Evolutionary conservation across 2,329 filamentous ascomycete species (phyloP).

Genomic region (Diaporthe citriasiana): DNA sequence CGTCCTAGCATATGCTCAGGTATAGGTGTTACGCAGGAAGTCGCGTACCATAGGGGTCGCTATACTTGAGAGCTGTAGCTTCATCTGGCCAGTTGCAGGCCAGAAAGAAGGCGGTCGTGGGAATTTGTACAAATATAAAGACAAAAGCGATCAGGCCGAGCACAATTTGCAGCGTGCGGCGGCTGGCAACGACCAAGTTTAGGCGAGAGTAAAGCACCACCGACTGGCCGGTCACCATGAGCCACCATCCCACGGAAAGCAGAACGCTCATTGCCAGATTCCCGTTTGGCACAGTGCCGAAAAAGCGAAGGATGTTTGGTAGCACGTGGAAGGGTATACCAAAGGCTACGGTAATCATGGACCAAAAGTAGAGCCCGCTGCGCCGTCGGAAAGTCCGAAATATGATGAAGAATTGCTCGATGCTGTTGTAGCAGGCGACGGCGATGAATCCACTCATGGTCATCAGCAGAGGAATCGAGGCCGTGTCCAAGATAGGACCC

Average conservation of each 20-base stretch:
- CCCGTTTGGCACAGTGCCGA: slow-evolving; percentile 16
- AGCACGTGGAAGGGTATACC: slow-evolving; percentile 10
- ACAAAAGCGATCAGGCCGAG: slow-evolving; percentile 64
- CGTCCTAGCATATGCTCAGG: not conserved
- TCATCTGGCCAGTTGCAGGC: slow-evolving; percentile 50
- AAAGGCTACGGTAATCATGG: not conserved
- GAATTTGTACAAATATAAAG: slow-evolving; percentile 62
- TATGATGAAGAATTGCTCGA: slow-evolving; percentile 5
- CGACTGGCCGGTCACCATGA: slow-evolving; percentile 68
- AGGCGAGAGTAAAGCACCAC: slow-evolving; percentile 70
- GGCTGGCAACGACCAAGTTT: slow-evolving; percentile 64
- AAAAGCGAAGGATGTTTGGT: slow-evolving; percentile 16
- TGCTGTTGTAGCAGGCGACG: slow-evolving; percentile 17
- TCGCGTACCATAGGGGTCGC: not conserved
- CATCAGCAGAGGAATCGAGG: not conserved
- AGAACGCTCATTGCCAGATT: slow-evolving; percentile 49
- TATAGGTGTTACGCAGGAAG: too few relatives aligned
- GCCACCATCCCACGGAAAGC: slow-evolving; percentile 64
- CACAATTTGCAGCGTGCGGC: slow-evolving; percentile 58
- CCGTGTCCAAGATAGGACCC: slow-evolving; percentile 6
- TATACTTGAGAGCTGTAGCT: slow-evolving; percentile 27
- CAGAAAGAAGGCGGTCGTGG: slow-evolving; percentile 64
- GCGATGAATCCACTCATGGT: slow-evolving; percentile 18
- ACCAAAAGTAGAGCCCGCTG: slow-evolving; percentile 21
- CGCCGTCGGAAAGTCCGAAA: slow-evolving; percentile 11